Evolutionary conservation across 306 rosid species (phyloP), one percentile per base, ranked within the genome.

Genomic region (Quercus aquifolioides): DNA sequence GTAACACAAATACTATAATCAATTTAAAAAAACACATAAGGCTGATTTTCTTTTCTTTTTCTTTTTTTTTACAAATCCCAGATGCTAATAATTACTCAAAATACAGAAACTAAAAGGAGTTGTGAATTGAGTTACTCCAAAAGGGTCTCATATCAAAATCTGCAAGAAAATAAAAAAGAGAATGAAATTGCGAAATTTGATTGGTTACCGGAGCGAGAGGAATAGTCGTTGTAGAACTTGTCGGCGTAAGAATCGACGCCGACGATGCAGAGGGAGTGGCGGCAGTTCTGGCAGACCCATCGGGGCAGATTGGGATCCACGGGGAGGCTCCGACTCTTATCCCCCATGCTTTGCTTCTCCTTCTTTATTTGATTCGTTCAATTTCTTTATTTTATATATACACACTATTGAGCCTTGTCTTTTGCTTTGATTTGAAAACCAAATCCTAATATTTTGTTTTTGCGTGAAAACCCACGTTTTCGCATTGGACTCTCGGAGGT

Each of bases 211-310:
- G 99, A 90, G 70, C 99, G 94, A 82, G 92, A 89, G 52, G 91
- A 79, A 56, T 91, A 80, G 51, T 95, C 97, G 78, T 70, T 89
- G 73, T 86, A 77, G 91, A 91, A 95, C 74, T 91, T 91, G 18
- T 95, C 99, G 51, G 96, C 94, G 55, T 93, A 89, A 73, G 96
- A 82, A 82, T 91, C 99, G 76, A 92, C 97, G 86, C 97, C 98
- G 77, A 91, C 86, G 84, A 96, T 55, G 84, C 92, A 89, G 69
- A 93, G 94, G 18, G 89, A 69, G 80, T 90, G 89, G 76, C 91
- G 97, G 85, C 98, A 96, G 84, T 91, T 93, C 90, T 96, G 99
- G 80, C 98, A 96, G 77, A 79, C 85, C 93, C 93, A 93, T 82
- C 96, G 87, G 55, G 96, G 97, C 25, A 93, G 59, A 70, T 84